Evolutionary conservation across 768 basidiomycete genomes (phyloP).

Genomic region (Calocybe gangraenosa): DNA sequence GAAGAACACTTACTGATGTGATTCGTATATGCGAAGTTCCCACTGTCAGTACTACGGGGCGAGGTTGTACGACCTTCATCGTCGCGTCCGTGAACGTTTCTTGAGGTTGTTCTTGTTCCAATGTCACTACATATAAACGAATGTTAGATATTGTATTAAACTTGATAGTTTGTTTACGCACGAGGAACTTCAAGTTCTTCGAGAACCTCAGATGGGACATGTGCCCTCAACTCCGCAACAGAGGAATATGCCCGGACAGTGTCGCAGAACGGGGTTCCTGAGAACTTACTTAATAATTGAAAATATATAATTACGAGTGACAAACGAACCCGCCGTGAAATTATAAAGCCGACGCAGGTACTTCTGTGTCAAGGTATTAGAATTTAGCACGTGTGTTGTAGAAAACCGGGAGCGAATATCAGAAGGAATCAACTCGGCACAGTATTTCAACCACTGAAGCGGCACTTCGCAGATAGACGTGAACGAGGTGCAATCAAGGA

Average conservation of each 20-base stretch:
- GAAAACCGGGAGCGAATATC: slow-evolving; percentile 64
- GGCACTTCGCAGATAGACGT: slow-evolving; percentile 74
- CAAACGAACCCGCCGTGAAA: slow-evolving; percentile 45
- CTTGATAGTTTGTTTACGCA: slow-evolving; percentile 27
- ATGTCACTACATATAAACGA: slow-evolving; percentile 37
- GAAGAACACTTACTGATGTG: slow-evolving; percentile 35
- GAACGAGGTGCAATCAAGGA: slow-evolving; percentile 82
- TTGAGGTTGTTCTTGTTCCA: slow-evolving; percentile 54
- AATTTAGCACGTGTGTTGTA: slow-evolving; percentile 65
- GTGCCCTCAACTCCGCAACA: slow-evolving; percentile 52
- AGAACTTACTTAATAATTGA: not conserved
- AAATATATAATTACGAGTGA: not conserved
- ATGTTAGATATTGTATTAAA: slow-evolving; percentile 4
- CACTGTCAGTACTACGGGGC: slow-evolving; percentile 29
- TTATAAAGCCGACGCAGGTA: slow-evolving; percentile 79
- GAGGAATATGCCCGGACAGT: slow-evolving; percentile 61
- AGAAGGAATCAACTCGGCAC: slow-evolving; percentile 66
- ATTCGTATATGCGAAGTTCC: slow-evolving; percentile 70
- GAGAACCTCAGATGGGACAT: slow-evolving; percentile 47
- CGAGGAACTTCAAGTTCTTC: slow-evolving; percentile 50
- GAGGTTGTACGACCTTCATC: slow-evolving; percentile 60
- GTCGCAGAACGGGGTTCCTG: slow-evolving; percentile 51
- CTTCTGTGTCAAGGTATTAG: slow-evolving; percentile 65
- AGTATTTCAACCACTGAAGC: slow-evolving; percentile 75
- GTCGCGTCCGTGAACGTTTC: slow-evolving; percentile 58